Evolutionary conservation across 331 rosid genomes (phyloP).

Genomic region (Malus hybrid): DNA sequence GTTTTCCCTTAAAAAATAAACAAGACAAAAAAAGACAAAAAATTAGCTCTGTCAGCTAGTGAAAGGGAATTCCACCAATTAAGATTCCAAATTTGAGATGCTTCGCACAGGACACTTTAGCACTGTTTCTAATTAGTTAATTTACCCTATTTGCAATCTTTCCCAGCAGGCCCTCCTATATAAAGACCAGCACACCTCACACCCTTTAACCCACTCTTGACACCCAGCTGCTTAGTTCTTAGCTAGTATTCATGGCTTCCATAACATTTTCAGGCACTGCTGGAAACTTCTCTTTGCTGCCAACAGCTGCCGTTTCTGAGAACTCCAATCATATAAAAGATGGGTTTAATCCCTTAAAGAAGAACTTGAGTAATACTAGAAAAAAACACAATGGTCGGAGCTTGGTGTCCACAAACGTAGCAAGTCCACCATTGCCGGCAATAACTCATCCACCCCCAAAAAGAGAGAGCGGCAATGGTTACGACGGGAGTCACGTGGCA

Average conservation of each 20-base stretch:
- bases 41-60: conserved; percentile 36
- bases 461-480: not conserved
- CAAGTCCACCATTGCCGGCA: conserved; percentile 30
- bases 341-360: not conserved
- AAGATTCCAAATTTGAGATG: conserved; percentile 38
- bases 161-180: conserved; percentile 18
- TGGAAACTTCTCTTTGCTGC: conserved; percentile 16
- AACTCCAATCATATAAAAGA: not conserved
- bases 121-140: not conserved
- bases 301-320: conserved; percentile 14
- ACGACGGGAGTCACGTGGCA: conserved; percentile 46
- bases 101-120: not conserved
- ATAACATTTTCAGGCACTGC: conserved; percentile 3
- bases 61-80: conserved; percentile 38
- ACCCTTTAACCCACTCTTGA: not conserved
- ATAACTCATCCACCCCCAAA: conserved; percentile 20
- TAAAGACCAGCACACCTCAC: conserved; percentile 10
- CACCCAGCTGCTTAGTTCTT: not conserved
- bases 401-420: conserved; percentile 40
- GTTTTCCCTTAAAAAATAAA: not conserved
- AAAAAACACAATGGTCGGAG: conserved; percentile 12
- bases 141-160: not conserved
- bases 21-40: too few relatives aligned
- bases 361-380: not conserved
- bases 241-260: conserved; percentile 33